Evolutionary conservation across 1,284 basidiomycete species (phyloP).

Genomic region (Cystobasidium sp.): DNA sequence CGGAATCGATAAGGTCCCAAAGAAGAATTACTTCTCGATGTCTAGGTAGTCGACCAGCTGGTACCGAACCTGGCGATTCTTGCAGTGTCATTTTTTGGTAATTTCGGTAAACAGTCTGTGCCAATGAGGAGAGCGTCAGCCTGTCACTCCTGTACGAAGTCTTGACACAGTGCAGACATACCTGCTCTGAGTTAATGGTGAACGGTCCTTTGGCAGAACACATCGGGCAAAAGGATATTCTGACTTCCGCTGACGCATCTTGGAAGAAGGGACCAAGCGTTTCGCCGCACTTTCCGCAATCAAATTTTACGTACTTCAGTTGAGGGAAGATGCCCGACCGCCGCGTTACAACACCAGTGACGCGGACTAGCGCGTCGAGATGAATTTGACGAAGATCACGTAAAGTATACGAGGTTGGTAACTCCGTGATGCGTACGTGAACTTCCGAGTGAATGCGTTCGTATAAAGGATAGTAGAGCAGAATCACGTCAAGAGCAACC

Average conservation of each 20-base stretch:
- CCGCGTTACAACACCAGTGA: conserved; percentile 95
- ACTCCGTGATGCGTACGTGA: conserved; percentile 93
- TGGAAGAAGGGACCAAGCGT: conserved; percentile 97
- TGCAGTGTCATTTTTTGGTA: conserved; percentile 99
- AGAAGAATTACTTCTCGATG: conserved; percentile 95
- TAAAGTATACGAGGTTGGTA: conserved; percentile 85
- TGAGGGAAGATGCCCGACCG: conserved; percentile 97
- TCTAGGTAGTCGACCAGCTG: conserved; percentile 91
- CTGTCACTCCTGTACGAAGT: not conserved
- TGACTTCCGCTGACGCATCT: conserved; percentile 91
- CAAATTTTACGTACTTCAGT: conserved; percentile 98
- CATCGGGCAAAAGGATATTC: conserved; percentile 89
- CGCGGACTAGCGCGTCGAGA: conserved; percentile 92
- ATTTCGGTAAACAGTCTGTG: conserved; percentile 94
- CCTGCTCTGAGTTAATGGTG: conserved; percentile 93
- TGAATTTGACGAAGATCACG: conserved; percentile 91
- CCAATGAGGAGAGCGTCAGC: not conserved
- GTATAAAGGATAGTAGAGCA: conserved; percentile 94
- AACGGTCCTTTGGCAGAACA: conserved; percentile 96
- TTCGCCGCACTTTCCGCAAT: conserved; percentile 89
- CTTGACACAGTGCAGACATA: conserved; percentile 54
- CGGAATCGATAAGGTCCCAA: conserved; percentile 97
- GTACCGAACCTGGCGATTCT: conserved; percentile 97
- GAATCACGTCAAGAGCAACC: conserved; percentile 89
- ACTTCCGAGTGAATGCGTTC: conserved; percentile 97